Base-by-base conservation (phyloP, 441 rosid genomes). In the Populus hybrid region DNA sequence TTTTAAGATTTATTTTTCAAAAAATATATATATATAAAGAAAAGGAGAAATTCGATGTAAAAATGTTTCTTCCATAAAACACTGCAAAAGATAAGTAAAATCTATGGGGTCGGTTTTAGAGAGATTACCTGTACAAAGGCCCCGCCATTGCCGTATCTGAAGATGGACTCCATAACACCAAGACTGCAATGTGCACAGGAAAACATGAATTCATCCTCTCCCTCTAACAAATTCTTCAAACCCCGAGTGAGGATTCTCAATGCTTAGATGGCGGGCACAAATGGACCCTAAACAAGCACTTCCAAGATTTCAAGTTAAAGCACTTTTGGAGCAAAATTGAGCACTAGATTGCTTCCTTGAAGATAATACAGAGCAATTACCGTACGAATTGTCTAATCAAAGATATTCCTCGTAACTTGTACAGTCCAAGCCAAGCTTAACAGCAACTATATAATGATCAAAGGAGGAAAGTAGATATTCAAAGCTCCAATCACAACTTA, bases 181-280 rank as follows among this genome's bases (percentile, higher is more conserved):
- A 95, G 99, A 74, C 99, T 90, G 69, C 98, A 95, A 82, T 91
- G 93, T 21, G 99, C 99, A 69, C 99, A 95, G 53, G 94, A 94
- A 79, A 92, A 95, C 97, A 94, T 89, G 89, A 92, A 94, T 83
- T 95, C 99, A 63, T 94, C 99, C 82, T 95, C 98, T 75, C 99
- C 99, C 74, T 89, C 91, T 0, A 94, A 94, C 87, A 94, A 85
- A 84, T 94, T 92, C 87, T 28, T 28, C 30, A 94, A 69, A 19
- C 89, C 94, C 71, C 95, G 87, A 50, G 97, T 97, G 4, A 95
- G 28, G 32, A 92, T 90, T 76, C 99, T 87, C 64, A 95, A 50
- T 3, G 94, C 93, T 89, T 95, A 97, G 38, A 94, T 95, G 0
- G 97, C 0, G 0, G 98, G 98, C 74, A 95, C 93, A 75, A 75